phyloP scores from a whole-genome alignment of 1,284 basidiomycete genomes.

The Ceratobasidium sp. region DNA sequence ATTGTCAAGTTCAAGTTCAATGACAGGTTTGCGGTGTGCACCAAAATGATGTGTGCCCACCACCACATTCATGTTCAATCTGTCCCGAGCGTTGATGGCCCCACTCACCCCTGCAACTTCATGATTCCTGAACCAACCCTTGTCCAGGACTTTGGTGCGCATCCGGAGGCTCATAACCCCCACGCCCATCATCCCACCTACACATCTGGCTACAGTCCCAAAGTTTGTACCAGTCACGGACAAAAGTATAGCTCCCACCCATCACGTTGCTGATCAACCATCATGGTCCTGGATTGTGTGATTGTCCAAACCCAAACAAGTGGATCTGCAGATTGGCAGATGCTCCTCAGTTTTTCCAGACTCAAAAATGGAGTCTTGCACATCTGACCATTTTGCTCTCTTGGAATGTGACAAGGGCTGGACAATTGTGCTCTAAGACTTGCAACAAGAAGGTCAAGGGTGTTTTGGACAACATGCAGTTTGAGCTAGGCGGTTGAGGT shows the following conservation, averaged over 20 bases:
- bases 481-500: slow-evolving; percentile 85
- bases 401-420: slow-evolving; percentile 91
- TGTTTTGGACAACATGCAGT: slow-evolving; percentile 84
- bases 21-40: slow-evolving; percentile 92
- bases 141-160: slow-evolving; percentile 89
- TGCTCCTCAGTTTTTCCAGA: slow-evolving; percentile 77
- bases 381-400: slow-evolving; percentile 81
- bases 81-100: slow-evolving; percentile 86
- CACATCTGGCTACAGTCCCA: slow-evolving; percentile 88
- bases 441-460: slow-evolving; percentile 86
- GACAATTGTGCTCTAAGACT: slow-evolving; percentile 80
- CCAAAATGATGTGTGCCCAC: slow-evolving; percentile 93
- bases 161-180: slow-evolving; percentile 91
- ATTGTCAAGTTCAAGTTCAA: slow-evolving; percentile 93
- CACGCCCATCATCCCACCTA: slow-evolving; percentile 95
- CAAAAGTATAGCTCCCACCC: slow-evolving; percentile 96
- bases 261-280: slow-evolving; percentile 99
- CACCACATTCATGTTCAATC: slow-evolving; percentile 94
- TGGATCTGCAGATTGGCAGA: slow-evolving; percentile 93
- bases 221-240: slow-evolving; percentile 95
- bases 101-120: slow-evolving; percentile 90
- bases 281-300: slow-evolving; percentile 96
- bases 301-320: slow-evolving; percentile 95
- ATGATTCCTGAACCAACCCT: slow-evolving; percentile 78
- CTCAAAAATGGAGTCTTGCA: slow-evolving; percentile 91